phyloP scores from a whole-genome alignment of 2,329 filamentous ascomycete genomes.

The Neofusicoccum ribis region DNA sequence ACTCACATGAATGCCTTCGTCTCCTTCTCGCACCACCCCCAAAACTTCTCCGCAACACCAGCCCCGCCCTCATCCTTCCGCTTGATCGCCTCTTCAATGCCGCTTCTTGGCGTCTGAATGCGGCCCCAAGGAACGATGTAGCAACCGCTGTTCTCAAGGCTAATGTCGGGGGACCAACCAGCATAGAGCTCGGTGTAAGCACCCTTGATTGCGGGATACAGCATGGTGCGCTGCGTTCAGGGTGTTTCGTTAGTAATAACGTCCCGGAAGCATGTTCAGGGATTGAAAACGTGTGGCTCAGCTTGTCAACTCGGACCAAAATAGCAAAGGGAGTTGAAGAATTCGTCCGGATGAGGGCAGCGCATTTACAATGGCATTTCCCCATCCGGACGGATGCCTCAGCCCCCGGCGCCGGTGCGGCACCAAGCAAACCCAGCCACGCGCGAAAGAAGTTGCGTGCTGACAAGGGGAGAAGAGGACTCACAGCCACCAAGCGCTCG shows the following conservation, averaged over 20 bases:
- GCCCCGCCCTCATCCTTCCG: slow-evolving; percentile 39
- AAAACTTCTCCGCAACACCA: slow-evolving; percentile 41
- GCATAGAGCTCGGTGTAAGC: slow-evolving; percentile 20
- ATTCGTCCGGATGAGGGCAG: too few species aligned
- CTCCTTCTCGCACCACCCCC: slow-evolving; percentile 44
- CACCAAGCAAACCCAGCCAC: too few species aligned
- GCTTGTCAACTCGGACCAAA: too few species aligned
- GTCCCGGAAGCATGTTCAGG: too few species aligned
- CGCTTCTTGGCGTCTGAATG: slow-evolving; percentile 33
- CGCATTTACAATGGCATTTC: too few species aligned
- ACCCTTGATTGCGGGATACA: slow-evolving; percentile 14
- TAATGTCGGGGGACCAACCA: slow-evolving; percentile 16
- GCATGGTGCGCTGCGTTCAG: background rate
- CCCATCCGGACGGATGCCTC: too few species aligned
- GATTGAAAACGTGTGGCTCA: too few species aligned
- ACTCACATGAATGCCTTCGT: slow-evolving; percentile 11
- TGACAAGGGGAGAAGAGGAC: background rate
- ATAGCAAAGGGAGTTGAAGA: too few species aligned
- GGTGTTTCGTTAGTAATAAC: background rate
- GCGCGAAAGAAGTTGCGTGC: too few species aligned
- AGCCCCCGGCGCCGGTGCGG: too few species aligned
- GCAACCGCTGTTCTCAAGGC: slow-evolving; percentile 28
- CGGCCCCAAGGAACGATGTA: slow-evolving; percentile 51
- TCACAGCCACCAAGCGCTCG: slow-evolving; percentile 1
- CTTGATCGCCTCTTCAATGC: slow-evolving; percentile 35